Evolutionary conservation across 2,329 filamentous ascomycete genomes (phyloP).

Genomic region (Cryphonectria nitschkei): DNA sequence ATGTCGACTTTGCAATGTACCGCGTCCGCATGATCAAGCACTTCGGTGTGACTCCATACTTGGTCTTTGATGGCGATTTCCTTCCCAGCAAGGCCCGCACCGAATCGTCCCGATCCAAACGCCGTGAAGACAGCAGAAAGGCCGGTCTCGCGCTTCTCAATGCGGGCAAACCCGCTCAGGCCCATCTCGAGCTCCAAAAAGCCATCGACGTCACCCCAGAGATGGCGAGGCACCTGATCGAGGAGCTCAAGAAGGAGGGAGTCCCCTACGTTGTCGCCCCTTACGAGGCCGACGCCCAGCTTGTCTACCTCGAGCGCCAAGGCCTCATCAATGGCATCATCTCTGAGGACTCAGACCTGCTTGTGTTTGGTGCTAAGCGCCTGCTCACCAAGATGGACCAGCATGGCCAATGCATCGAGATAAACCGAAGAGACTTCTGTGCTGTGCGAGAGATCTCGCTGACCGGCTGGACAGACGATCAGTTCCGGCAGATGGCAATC

Average conservation of each 20-base stretch:
- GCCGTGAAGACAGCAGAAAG: conserved; percentile 76
- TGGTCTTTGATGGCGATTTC: conserved; percentile 95
- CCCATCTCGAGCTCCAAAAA: conserved; percentile 87
- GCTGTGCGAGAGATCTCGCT: conserved; percentile 86
- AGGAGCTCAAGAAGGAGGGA: conserved; percentile 80
- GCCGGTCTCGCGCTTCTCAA: conserved; percentile 78
- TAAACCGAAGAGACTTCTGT: conserved; percentile 87
- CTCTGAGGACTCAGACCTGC: conserved; percentile 93
- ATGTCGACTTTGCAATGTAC: conserved; percentile 87
- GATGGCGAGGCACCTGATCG: conserved; percentile 91
- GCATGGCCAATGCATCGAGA: conserved; percentile 89
- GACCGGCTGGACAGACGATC: conserved; percentile 86
- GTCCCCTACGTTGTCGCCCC: conserved; percentile 92
- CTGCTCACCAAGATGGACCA: conserved; percentile 93
- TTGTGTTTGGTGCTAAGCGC: conserved; percentile 92
- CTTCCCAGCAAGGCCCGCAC: conserved; percentile 91
- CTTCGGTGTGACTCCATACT: conserved; percentile 90
- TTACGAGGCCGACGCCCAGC: conserved; percentile 96
- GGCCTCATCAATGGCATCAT: conserved; percentile 86
- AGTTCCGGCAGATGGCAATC: conserved; percentile 95
- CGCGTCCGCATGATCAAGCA: conserved; percentile 92
- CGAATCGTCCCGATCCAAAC: conserved; percentile 75
- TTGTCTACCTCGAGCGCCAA: conserved; percentile 88
- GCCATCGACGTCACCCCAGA: conserved; percentile 93
- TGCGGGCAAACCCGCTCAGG: conserved; percentile 79